phyloP scores from a whole-genome alignment of 768 basidiomycete genomes.

The Mycena maculata region DNA sequence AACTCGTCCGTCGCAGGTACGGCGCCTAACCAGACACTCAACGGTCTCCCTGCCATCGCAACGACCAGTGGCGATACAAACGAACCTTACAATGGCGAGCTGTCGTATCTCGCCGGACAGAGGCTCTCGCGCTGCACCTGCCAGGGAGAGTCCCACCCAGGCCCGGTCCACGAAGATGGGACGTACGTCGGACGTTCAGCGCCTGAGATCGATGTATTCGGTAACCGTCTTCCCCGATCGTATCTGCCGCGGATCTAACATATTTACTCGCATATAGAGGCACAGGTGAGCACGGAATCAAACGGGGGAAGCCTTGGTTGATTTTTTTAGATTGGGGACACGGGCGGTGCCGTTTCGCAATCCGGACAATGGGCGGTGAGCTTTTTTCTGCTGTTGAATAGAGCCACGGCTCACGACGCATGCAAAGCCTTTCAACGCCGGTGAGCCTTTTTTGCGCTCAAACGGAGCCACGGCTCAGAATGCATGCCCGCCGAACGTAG shows the following conservation, averaged over 20 bases:
- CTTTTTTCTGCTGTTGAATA: not conserved
- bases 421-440: constrained; percentile 82
- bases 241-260: not conserved
- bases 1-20: too few relatives aligned
- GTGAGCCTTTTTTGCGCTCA: too few relatives aligned
- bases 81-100: constrained; percentile 55
- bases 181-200: constrained; percentile 84
- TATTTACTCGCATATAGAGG: not conserved
- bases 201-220: constrained; percentile 80
- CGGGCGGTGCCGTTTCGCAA: constrained; percentile 74
- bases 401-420: not conserved
- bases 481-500: too few relatives aligned
- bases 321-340: not conserved
- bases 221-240: not conserved
- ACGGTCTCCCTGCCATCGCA: constrained; percentile 72
- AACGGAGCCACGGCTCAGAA: too few relatives aligned
- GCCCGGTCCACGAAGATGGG: constrained; percentile 82
- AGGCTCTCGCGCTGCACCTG: constrained; percentile 91
- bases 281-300: not conserved
- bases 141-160: constrained; percentile 85
- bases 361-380: constrained; percentile 76
- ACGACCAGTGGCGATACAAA: constrained; percentile 66
- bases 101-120: constrained; percentile 87
- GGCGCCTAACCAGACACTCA: constrained; percentile 80
- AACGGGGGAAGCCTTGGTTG: too few relatives aligned